These are phyloP conservation scores for Apiospora aurea DNA, from an alignment of 2,329 filamentous ascomycete genomes.

Conservation along the genomic window DNA sequence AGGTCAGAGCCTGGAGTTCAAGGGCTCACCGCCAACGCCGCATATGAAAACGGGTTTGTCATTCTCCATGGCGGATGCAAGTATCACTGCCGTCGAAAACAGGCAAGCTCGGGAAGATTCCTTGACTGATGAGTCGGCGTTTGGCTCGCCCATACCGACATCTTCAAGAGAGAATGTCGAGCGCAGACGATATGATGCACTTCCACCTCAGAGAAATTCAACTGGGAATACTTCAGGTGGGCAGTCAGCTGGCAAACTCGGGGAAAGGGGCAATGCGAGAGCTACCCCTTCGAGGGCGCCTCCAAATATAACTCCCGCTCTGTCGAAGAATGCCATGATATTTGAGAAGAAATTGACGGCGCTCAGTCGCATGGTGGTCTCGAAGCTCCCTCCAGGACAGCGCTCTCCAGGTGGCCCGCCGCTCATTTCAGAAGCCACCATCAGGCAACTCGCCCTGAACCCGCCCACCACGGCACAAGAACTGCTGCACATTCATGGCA, in stretches of 20 bases:
- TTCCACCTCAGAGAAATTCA: not conserved
- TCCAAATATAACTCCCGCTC: not conserved
- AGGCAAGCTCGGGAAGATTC: not conserved
- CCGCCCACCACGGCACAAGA: conserved; percentile 6
- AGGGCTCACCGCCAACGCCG: conserved; percentile 2
- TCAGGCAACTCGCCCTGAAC: not conserved
- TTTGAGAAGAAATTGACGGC: conserved; percentile 18
- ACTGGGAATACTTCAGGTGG: not conserved
- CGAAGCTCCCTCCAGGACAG: conserved; percentile 11
- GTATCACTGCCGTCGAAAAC: not conserved
- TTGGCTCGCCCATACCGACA: conserved; percentile 3
- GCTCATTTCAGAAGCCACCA: conserved; percentile 3
- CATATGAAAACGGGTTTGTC: conserved; percentile 22
- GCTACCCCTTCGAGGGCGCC: not conserved
- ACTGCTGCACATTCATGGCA: not conserved
- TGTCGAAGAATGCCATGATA: conserved; percentile 8
- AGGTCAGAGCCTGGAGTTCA: conserved; percentile 8
- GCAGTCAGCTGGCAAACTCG: not conserved
- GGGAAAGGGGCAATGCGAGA: not conserved
- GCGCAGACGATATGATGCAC: not conserved
- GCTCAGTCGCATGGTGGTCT: conserved; percentile 15
- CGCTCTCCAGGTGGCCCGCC: not conserved
- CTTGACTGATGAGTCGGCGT: not conserved
- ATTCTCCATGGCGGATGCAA: conserved; percentile 18
- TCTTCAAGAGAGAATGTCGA: not conserved